Evolutionary conservation across 192 early-diverging fungal genomes (phyloP).

Genomic region (Coemansia sp.): DNA sequence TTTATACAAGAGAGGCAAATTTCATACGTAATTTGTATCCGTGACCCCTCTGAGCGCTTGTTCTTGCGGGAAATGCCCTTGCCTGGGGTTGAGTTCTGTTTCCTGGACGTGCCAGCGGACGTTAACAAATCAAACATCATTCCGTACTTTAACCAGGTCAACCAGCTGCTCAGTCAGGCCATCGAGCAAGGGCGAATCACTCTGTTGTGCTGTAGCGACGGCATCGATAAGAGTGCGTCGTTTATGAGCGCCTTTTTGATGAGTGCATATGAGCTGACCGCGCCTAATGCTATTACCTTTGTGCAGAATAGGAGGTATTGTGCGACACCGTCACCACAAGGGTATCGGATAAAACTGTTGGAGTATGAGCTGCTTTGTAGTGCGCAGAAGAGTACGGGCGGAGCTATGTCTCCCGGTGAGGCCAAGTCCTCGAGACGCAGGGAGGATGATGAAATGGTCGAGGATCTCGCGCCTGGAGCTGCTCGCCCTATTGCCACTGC

Average conservation of each 20-base stretch:
- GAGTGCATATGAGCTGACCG: slow-evolving; percentile 69
- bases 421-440: slow-evolving; percentile 19
- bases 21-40: slow-evolving; percentile 78
- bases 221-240: slow-evolving; percentile 80
- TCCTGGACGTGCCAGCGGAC: slow-evolving; percentile 78
- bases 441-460: slow-evolving; percentile 24
- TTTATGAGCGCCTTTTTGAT: slow-evolving; percentile 93
- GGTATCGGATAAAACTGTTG: slow-evolving; percentile 46
- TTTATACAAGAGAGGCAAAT: slow-evolving; percentile 62
- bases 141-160: slow-evolving; percentile 69
- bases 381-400: slow-evolving; percentile 16
- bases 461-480: neutral
- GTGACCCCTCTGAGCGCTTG: slow-evolving; percentile 69
- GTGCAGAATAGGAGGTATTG: slow-evolving; percentile 89
- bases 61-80: slow-evolving; percentile 62
- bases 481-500: slow-evolving; percentile 13
- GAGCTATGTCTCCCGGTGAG: neutral
- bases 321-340: slow-evolving; percentile 47
- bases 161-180: slow-evolving; percentile 61
- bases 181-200: slow-evolving; percentile 55
- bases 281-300: slow-evolving; percentile 72
- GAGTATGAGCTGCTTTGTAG: slow-evolving; percentile 55
- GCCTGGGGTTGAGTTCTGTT: slow-evolving; percentile 63
- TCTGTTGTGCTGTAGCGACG: slow-evolving; percentile 75
- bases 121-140: slow-evolving; percentile 80